Evolutionary conservation across 2,329 filamentous ascomycete genomes (phyloP).

Genomic region (Curvularia spicifera): DNA sequence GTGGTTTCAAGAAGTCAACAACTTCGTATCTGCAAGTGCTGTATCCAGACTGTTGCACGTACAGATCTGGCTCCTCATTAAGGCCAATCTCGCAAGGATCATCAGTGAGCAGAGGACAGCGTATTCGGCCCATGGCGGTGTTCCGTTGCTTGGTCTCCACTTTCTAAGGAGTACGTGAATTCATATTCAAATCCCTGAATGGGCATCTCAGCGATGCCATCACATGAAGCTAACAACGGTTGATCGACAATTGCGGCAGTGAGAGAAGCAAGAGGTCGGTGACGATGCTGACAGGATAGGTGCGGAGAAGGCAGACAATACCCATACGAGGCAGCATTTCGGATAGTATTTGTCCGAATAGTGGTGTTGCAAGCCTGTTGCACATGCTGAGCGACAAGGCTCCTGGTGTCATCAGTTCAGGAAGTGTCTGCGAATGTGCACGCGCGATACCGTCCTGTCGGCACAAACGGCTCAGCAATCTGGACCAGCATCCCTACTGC

Average conservation of each 20-base stretch:
- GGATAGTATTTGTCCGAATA: background rate
- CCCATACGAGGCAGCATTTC: background rate
- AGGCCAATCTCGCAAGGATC: constrained; percentile 2
- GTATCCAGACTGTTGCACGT: background rate
- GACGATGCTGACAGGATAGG: background rate
- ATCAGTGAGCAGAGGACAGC: background rate
- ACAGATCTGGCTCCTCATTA: background rate
- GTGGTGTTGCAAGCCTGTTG: constrained; percentile 1
- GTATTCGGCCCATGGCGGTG: background rate
- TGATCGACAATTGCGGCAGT: background rate
- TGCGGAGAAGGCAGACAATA: background rate
- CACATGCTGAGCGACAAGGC: constrained; percentile 1
- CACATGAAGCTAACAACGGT: constrained; percentile 1
- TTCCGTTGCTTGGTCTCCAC: constrained; percentile 7
- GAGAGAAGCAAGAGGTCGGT: background rate
- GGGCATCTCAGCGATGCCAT: constrained; percentile 1
- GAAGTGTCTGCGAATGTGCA: constrained; percentile 1
- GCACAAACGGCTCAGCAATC: background rate
- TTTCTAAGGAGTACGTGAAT: background rate
- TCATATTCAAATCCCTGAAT: background rate
- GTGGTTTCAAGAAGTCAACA: background rate
- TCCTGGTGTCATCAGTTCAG: background rate
- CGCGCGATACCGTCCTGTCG: background rate
- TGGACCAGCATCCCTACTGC: background rate
- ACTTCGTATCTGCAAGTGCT: background rate